These are phyloP conservation scores for Laguncularia racemosa DNA, from an alignment of 345 rosid genomes.

Conservation along the genomic window DNA sequence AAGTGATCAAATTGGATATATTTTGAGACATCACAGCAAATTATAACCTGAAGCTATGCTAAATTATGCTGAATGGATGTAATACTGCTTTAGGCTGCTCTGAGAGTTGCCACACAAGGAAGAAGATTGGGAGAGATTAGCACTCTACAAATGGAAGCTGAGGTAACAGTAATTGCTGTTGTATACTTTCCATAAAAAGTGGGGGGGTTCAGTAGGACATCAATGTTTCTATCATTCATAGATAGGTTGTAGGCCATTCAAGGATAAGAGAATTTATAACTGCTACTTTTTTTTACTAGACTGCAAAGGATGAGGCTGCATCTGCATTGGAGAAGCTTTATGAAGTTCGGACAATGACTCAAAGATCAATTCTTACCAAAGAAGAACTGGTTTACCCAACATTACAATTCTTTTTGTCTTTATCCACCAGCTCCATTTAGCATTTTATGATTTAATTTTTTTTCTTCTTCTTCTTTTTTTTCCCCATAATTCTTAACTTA, in stretches of 20 bases:
- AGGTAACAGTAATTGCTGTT: slow-evolving; percentile 34
- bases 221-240: too few relatives aligned
- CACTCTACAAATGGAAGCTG: slow-evolving; percentile 59
- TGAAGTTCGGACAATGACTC: slow-evolving; percentile 61
- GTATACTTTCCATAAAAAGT: too few relatives aligned
- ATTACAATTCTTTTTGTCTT: slow-evolving; percentile 8
- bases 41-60: slow-evolving; percentile 1
- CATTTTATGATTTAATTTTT: slow-evolving; percentile 1
- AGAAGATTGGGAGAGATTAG: slow-evolving; percentile 40
- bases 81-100: slow-evolving; percentile 55
- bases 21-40: too few relatives aligned
- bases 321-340: slow-evolving; percentile 58
- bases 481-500: slow-evolving; percentile 21
- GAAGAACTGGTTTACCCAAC: slow-evolving; percentile 76
- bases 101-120: slow-evolving; percentile 48
- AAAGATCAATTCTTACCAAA: slow-evolving; percentile 65
- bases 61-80: slow-evolving; percentile 4
- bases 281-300: slow-evolving; percentile 23
- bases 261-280: background rate
- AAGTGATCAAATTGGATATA: background rate
- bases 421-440: slow-evolving; percentile 19
- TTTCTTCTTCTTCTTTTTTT: slow-evolving; percentile 22
- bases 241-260: too few relatives aligned
- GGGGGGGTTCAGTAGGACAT: too few relatives aligned
- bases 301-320: slow-evolving; percentile 60